A percentile compares a stretch with the other conserved stretches of the same genome.
Evolutionary conservation across 495 filamentous ascomycete species (phyloP).

Genomic region (Podospora pseudocomata): DNA sequence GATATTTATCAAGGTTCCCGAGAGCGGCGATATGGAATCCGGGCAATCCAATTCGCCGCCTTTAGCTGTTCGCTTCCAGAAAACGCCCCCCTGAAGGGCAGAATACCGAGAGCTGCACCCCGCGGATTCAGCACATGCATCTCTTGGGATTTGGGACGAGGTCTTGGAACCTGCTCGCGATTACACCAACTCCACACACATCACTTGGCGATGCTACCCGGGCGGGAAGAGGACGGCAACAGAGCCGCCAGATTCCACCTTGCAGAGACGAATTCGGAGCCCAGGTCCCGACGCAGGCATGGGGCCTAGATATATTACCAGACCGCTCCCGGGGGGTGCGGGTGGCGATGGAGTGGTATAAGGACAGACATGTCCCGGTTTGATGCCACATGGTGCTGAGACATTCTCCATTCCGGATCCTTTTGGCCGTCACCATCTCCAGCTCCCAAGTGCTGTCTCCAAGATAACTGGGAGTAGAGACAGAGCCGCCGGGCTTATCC

Average conservation of each 20-base stretch:
- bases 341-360: not conserved
- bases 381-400: not conserved
- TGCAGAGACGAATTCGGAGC: not conserved
- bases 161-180: not conserved
- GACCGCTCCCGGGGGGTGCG: not conserved
- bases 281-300: not conserved
- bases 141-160: not conserved
- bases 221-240: not conserved
- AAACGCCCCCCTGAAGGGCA: not conserved
- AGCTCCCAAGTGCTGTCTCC: not conserved
- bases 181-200: not conserved
- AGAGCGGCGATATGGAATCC: not conserved
- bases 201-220: not conserved
- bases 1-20: not conserved
- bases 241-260: not conserved
- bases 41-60: not conserved
- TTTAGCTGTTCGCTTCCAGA: not conserved
- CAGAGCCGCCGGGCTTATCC: not conserved
- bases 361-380: not conserved
- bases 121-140: not conserved
- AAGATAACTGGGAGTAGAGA: not conserved
- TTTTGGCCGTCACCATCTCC: not conserved
- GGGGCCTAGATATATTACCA: not conserved
- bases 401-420: not conserved
- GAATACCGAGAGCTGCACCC: not conserved